Base-by-base conservation (phyloP, 352 stramenopile species). In the Globisporangium recalcitrans region DNA sequence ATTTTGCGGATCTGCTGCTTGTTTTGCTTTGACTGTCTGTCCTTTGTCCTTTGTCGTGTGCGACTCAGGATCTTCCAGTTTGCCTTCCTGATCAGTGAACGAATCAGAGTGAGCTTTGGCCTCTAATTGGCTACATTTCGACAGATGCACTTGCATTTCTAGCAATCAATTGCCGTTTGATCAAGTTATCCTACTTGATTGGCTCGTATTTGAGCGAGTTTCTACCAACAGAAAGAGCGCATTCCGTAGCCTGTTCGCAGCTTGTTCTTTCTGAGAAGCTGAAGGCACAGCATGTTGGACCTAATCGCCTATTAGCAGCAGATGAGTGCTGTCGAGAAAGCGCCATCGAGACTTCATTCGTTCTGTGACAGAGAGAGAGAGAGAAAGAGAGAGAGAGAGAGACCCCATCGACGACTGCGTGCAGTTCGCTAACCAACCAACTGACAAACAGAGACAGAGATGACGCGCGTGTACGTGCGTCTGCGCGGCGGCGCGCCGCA, bases 391-490 rank as follows among this genome's bases (percentile, higher is more conserved):
- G 32, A 42, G 34, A 42, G 36, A 42, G 36, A 16, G n/a, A 42
- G 36, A 42, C 36, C 36, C n/a, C n/a, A n/a, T n/a, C n/a, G n/a
- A n/a, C n/a, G 32, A 38, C 14, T 21, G 8, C n/a, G 8, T 16
- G 10, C 42, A 16, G 19, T 5, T 16, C n/a, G n/a, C 7, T 6
- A 49, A 40, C 7, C 9, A 13, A 32, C 29, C 22, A 27, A 16
- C 11, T n/a, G 38, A 46, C 4, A n/a, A n/a, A 48, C 47, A 22
- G 2, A 21, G 27, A 57, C 4, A n/a, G 34, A 16, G 21, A 57
- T 57, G 9, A 87, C 83, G 76, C 61, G 83, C 47, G 80, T 90
- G 53, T 90, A 90, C 54, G 78, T 87, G 60, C 80, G 78, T 16
- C 49, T 80, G 42, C 70, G 62, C 16, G 63, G 71, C 44, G 44